Percentiles rank a stretch among this genome's conserved stretches.
Conservation (phyloP, 176 grass and related monocot species). For the Oryza officinalis region DNA sequence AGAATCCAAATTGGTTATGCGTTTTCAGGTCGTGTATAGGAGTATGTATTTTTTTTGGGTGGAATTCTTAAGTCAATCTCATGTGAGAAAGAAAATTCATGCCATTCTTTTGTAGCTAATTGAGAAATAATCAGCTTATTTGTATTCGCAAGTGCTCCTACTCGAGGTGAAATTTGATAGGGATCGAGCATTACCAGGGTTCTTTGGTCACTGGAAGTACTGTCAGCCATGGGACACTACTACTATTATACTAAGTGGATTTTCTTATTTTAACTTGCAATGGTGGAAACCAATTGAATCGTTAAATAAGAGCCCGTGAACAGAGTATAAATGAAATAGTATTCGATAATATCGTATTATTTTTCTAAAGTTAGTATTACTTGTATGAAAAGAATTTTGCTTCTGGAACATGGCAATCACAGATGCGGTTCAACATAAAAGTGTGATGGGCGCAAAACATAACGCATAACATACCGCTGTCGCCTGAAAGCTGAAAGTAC, state of each 20-base stretch:
- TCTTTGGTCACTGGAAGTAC: neutral
- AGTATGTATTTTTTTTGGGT: slow-evolving; percentile 12
- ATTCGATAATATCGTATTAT: neutral
- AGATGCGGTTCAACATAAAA: neutral
- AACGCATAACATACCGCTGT: neutral
- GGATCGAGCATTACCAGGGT: neutral
- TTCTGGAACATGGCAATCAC: neutral
- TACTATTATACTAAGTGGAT: neutral
- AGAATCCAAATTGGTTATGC: slow-evolving; percentile 37
- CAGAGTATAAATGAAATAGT: too few species aligned
- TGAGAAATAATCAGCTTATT: neutral
- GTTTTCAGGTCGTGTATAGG: slow-evolving; percentile 32
- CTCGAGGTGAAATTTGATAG: slow-evolving; percentile 12
- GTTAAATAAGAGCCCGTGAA: neutral
- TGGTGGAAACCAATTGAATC: neutral
- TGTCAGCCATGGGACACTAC: too few species aligned
- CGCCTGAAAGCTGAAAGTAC: neutral
- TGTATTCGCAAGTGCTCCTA: slow-evolving; percentile 1
- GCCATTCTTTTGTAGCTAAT: slow-evolving; percentile 53
- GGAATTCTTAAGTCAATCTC: neutral
- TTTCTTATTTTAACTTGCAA: neutral
- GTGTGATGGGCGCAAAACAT: neutral
- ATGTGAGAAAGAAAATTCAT: neutral
- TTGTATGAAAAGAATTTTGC: neutral
- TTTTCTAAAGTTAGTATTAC: neutral